A percentile compares a stretch with the other conserved stretches of the same genome.
These are phyloP conservation scores for Calonectria montana DNA, from an alignment of 2,329 filamentous ascomycete genomes.

Conservation along the genomic window DNA sequence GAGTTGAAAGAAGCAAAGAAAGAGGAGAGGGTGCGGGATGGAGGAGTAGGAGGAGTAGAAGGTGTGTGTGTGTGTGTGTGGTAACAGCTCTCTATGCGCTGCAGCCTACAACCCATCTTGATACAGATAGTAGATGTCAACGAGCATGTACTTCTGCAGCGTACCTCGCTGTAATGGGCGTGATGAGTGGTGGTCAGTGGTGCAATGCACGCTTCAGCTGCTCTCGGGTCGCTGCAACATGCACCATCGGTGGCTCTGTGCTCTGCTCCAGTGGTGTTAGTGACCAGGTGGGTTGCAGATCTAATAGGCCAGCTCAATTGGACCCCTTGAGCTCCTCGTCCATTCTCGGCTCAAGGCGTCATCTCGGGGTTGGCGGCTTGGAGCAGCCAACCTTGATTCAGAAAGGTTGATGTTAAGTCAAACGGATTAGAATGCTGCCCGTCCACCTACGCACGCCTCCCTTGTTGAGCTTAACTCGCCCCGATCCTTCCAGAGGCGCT, in stretches of 20 bases:
- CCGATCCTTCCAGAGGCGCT: background rate
- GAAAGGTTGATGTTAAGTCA: background rate
- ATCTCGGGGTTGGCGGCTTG: slow-evolving; percentile 14
- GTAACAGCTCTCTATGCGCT: slow-evolving; percentile 5
- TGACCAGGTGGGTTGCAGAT: background rate
- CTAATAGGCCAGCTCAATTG: background rate
- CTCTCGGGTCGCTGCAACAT: background rate
- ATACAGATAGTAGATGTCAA: background rate
- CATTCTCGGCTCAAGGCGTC: slow-evolving; percentile 14
- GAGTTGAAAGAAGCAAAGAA: background rate
- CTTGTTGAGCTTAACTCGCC: background rate
- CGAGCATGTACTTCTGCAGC: background rate
- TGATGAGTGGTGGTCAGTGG: slow-evolving; percentile 10
- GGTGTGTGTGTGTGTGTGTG: background rate
- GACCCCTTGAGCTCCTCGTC: background rate
- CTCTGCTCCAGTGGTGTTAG: slow-evolving; percentile 10
- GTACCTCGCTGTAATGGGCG: background rate
- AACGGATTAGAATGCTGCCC: background rate
- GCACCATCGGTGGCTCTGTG: slow-evolving; percentile 7
- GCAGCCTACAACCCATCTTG: background rate
- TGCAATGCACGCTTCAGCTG: slow-evolving; percentile 2
- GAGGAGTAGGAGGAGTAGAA: background rate
- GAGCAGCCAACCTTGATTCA: slow-evolving; percentile 12
- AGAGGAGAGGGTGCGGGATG: background rate
- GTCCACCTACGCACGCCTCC: background rate